Base-by-base conservation (phyloP, 768 basidiomycete genomes). In the Polyporus arcularius region DNA sequence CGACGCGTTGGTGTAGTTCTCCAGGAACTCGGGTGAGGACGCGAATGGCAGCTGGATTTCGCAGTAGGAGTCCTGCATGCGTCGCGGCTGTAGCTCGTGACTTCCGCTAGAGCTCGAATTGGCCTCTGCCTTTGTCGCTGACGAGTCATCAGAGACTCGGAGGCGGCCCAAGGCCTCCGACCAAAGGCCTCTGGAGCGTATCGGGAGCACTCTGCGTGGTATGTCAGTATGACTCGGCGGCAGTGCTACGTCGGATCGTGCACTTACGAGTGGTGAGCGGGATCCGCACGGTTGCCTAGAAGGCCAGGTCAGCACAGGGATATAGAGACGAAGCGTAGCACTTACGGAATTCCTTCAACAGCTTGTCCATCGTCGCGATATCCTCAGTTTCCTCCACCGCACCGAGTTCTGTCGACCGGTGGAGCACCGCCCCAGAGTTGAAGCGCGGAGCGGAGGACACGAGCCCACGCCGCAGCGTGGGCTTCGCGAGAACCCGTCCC, bases 41-140 rank as follows among this genome's bases (percentile, higher is more conserved):
- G 79, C 79, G 69, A 90, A 90, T 1, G 87, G 86, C 18, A 91
- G 80, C 8, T 81, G 65, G 5, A 88, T 70, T 68, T 90, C 86
- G 40, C 85, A 80, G 67, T 90, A 90, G 0, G 88, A 89, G 67
- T 90, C 87, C 53, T 85, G 77, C 89, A 90, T 91, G 52, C 78
- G 72, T 8, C 87, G 78, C 7, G 83, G 80, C 12, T 68, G 1
- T 78, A 76, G 56, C 50, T 26, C 35, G 49, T 56, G 63, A 32
- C 55, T 54, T 31, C 41, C 26, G 18, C 64, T 38, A 18, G 67
- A 60, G 41, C 66, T 50, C 21, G 62, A 32, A 28, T 53, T 60
- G 28, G 64, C 38, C 38, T 65, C 60, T 18, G 61, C 60, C 31
- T 69, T 55, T 16, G 62, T 52, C 35, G 61, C 65, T 28, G 65